Evolutionary conservation across 2,329 filamentous ascomycete species (phyloP), one percentile per base, ranked within the genome.

Genomic region (Geoglossum cookeanum): DNA sequence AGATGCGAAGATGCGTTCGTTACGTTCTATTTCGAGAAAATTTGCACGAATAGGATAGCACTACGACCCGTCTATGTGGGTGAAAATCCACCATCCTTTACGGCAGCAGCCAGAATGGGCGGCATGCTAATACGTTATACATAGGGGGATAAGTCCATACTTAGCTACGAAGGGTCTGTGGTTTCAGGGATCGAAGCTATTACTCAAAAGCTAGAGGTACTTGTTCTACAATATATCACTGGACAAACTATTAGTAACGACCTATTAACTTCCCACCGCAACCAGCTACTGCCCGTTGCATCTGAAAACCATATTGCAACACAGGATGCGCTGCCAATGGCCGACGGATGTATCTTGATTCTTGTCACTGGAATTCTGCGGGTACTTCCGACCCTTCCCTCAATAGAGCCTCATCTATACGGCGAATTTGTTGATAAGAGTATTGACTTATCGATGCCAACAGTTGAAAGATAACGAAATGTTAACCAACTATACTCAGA

Each of bases 401-500:
- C 2, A 39, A 30, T n/a, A 32, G 15, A 32, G 35, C 54, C n/a
- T 30, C 39, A 48, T 52, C 27, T 37, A 22, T 13, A 45, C 1
- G 52, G 22, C 9, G 55, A 17, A 37, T 30, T 51, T 13, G 17
- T 7, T 51, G 47, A 11, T n/a, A 11, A 32, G 45, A 47, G 47
- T n/a, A 29, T 11, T 39, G 35, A 44, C 15, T 17, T 27, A 37
- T 57, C 15, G 48, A 49, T 48, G 67, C 60, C 55, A 55, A 47
- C 62, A 94, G 88, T 83, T 94, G 65, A 88, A 95, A 62, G 89
- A 90, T 64, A 82, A 89, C 72, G 77, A 85, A 69, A 81, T 81
- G 66, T 87, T 88, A 49, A 92, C 96, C 84, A 89, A 80, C 78
- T 98, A 90, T 74, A 83, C 83, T 58, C 90, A 97, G 74, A 74